Evolutionary conservation across 768 basidiomycete species (phyloP), one percentile per base, ranked within the genome.

Genomic region (Tulasnella sp.): DNA sequence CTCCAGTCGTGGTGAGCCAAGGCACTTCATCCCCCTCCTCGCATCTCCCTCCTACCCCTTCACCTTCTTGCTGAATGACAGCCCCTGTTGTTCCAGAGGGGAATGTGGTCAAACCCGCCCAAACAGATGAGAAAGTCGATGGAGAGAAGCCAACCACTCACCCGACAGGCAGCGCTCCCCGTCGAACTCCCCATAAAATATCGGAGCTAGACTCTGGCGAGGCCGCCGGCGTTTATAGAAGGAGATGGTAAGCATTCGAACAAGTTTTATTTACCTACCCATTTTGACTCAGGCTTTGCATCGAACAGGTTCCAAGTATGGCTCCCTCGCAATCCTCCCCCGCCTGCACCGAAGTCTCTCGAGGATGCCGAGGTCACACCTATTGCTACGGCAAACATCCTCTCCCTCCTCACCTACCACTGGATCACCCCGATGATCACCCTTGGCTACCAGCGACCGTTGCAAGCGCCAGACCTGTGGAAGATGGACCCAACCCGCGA

Each of bases 401-500:
- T 93, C 72, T 90, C 91, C 22, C 85, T 89, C 44, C 85, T 94
- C 58, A 91, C 92, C 0, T 94, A 90, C 83, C 84, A 88, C 50
- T 94, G 93, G 91, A 90, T 94, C n/a, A 85, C 86, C 4, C 86
- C 86, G 2, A 84, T 88, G 37, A 82, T 91, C 90, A 86, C 87
- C 14, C 86, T 92, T 58, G 93, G 93, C 0, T 94, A 92, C 83
- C 92, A 93, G 83, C 88, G 94, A 42, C 92, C 93, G 0, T 87
- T 95, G n/a, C 92, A 93, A 83, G 92, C 92, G 0, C 90, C 92
- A 1, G 94, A 95, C 85, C 85, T 94, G 18, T 94, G 93, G 92
- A 90, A 90, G 83, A 86, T 94, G 81, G 90, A 90, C 79, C 84
- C 87, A 4, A 83, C 87, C 5, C 88, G 89, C 42, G 88, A 91